Conservation (phyloP, 2,329 filamentous ascomycete genomes). For the Huntiella omanensis region DNA sequence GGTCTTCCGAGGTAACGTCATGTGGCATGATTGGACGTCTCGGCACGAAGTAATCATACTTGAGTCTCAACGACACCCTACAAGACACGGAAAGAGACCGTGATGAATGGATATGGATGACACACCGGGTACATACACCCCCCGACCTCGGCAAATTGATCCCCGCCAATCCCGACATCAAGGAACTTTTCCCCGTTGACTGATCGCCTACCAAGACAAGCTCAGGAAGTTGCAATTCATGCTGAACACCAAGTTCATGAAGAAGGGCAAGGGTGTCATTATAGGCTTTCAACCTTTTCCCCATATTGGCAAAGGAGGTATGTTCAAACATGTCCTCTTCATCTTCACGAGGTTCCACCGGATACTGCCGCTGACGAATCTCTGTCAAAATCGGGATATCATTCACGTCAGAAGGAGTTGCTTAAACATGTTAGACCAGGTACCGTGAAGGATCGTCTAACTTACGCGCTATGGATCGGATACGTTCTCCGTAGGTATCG, state of each 20-base stretch:
- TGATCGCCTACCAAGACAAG: constrained; percentile 75
- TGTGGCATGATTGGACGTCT: constrained; percentile 23
- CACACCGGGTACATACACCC: constrained; percentile 63
- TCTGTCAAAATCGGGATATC: constrained; percentile 10
- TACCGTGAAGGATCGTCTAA: neutral
- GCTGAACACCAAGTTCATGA: constrained; percentile 52
- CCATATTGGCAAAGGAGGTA: constrained; percentile 33
- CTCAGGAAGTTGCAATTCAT: constrained; percentile 53
- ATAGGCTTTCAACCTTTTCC: constrained; percentile 42
- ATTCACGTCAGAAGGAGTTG: constrained; percentile 20
- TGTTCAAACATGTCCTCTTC: constrained; percentile 23
- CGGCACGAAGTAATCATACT: constrained; percentile 38
- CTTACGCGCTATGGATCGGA: constrained; percentile 3
- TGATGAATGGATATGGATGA: constrained; percentile 58
- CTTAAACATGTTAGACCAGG: constrained; percentile 12
- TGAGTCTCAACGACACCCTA: constrained; percentile 42
- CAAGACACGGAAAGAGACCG: constrained; percentile 45
- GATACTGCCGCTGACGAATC: constrained; percentile 1
- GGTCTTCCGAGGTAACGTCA: constrained; percentile 29
- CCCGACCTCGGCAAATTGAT: constrained; percentile 53
- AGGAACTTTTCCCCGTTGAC: constrained; percentile 60
- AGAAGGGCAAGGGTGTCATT: constrained; percentile 50
- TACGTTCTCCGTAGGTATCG: constrained; percentile 3
- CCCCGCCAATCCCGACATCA: constrained; percentile 45
- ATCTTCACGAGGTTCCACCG: neutral